These are phyloP conservation scores for Phyllosticta citribraziliensis DNA, from an alignment of 2,329 filamentous ascomycete genomes.

Conservation along the genomic window DNA sequence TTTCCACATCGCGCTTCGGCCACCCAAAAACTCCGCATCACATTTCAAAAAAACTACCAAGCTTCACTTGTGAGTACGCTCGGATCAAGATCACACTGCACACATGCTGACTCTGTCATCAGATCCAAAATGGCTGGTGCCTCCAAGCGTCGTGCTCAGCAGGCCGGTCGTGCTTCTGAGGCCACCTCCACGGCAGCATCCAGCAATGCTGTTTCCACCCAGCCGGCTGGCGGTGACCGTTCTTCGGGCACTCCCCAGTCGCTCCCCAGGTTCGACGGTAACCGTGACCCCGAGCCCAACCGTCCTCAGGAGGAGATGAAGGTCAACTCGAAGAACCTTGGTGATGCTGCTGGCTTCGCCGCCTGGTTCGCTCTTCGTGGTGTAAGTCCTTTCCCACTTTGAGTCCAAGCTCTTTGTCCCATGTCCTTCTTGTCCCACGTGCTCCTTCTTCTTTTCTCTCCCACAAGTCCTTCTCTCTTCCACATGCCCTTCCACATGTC, in stretches of 20 bases:
- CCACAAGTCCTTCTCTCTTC: background rate
- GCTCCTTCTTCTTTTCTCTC: background rate
- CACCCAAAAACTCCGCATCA: background rate
- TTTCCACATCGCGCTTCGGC: background rate
- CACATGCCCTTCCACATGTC: background rate
- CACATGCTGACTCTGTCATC: background rate
- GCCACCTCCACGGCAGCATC: background rate
- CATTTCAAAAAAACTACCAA: background rate
- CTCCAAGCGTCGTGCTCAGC: conserved; percentile 23
- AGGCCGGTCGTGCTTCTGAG: conserved; percentile 19
- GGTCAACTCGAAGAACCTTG: conserved; percentile 25
- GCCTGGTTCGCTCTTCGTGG: conserved; percentile 28
- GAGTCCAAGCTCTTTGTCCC: background rate
- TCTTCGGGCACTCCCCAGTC: conserved; percentile 15
- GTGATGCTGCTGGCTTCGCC: conserved; percentile 24
- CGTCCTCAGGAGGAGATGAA: background rate
- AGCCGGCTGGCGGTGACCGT: too few relatives aligned
- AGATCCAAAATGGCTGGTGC: conserved; percentile 27
- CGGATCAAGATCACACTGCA: background rate
- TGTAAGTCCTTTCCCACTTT: conserved; percentile 17
- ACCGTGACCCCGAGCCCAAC: conserved; percentile 19
- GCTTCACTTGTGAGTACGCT: background rate
- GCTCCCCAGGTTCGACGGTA: conserved; percentile 25
- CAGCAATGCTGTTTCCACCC: background rate
- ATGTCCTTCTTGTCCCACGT: background rate